Evolutionary conservation across 202 grass and related monocot species (phyloP).

Genomic region (Setaria viridis): DNA sequence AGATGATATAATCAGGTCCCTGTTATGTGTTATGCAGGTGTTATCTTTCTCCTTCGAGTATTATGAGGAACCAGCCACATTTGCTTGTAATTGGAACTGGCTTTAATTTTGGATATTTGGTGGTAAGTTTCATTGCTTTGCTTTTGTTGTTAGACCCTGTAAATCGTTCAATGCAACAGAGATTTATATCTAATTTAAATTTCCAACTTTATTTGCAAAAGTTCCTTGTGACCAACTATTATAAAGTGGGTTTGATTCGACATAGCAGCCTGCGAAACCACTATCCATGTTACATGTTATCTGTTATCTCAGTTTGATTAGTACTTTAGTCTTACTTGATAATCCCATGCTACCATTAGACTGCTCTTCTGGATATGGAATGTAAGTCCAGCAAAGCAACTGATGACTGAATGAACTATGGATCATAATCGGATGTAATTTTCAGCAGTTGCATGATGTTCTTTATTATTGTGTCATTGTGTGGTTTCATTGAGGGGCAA

Average conservation of each 20-base stretch:
- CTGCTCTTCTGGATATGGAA: slow-evolving; percentile 30
- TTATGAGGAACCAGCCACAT: slow-evolving; percentile 94
- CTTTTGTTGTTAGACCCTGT: slow-evolving; percentile 16
- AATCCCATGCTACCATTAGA: background rate
- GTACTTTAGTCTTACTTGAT: background rate
- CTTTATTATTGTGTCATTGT: background rate
- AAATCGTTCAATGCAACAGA: background rate
- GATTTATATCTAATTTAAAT: background rate
- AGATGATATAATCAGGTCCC: slow-evolving; percentile 15
- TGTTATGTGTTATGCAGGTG: slow-evolving; percentile 58
- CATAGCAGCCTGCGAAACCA: background rate
- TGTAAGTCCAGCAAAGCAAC: background rate
- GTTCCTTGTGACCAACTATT: background rate
- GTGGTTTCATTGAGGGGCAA: background rate
- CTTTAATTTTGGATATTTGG: slow-evolving; percentile 98
- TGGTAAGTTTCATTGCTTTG: slow-evolving; percentile 63
- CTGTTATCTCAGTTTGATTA: background rate
- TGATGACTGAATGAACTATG: slow-evolving; percentile 4
- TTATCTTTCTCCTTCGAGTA: slow-evolving; percentile 92
- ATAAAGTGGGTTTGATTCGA: background rate
- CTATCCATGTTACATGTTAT: too few species aligned
- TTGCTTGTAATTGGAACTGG: slow-evolving; percentile 92
- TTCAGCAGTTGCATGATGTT: background rate
- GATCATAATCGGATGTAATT: slow-evolving; percentile 13
- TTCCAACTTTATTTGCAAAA: background rate